Conservation (phyloP, 345 rosid species). For the Bretschneidera sinensis region DNA sequence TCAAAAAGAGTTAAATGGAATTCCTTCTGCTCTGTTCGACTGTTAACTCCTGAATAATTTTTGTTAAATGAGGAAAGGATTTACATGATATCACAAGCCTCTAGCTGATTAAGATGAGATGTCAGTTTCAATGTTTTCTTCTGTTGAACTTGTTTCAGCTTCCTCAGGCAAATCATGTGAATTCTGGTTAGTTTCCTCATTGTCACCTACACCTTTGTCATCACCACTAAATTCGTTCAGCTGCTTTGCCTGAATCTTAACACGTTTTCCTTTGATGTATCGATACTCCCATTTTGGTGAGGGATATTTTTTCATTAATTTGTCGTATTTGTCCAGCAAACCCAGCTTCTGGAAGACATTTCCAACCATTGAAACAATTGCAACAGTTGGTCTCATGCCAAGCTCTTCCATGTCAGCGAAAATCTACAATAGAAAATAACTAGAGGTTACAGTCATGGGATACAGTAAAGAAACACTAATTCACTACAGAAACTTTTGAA, state of each 20-base stretch:
- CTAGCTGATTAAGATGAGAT: not conserved
- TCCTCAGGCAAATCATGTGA: constrained; percentile 2
- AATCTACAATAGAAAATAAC: constrained; percentile 35
- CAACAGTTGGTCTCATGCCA: constrained; percentile 54
- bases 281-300: constrained; percentile 71
- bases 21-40: not conserved
- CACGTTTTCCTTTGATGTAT: constrained; percentile 78
- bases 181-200: constrained; percentile 16
- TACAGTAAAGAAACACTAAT: not conserved
- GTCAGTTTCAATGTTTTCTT: not conserved
- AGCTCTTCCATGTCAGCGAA: constrained; percentile 99
- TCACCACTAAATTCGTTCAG: constrained; percentile 27
- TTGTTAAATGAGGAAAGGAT: not conserved
- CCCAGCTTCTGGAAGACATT: constrained; percentile 55
- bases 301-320: constrained; percentile 71
- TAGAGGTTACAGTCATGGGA: constrained; percentile 4
- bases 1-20: not conserved
- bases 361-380: constrained; percentile 72
- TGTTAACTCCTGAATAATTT: not conserved
- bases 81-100: not conserved
- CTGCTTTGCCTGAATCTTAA: constrained; percentile 56
- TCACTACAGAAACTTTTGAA: not conserved
- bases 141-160: not conserved
- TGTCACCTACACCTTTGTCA: constrained; percentile 14
- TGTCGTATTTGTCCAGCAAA: constrained; percentile 68